Percentiles rank a stretch among this genome's conserved stretches.
These are phyloP conservation scores for Solanum neorickii DNA, from an alignment of 257 asterid genomes.

Conservation along the genomic window DNA sequence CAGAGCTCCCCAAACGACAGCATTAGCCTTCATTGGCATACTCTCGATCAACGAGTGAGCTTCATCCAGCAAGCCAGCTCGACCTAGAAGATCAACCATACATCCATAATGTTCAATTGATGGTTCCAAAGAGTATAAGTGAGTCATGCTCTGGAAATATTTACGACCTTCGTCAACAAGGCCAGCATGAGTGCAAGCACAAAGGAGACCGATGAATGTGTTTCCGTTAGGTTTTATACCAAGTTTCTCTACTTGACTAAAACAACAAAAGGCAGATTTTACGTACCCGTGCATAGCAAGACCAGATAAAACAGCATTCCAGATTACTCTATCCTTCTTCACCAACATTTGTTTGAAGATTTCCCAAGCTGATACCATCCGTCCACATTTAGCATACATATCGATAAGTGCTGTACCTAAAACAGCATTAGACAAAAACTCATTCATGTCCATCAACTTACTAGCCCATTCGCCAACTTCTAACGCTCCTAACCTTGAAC, in stretches of 20 bases:
- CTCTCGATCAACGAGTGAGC: constrained; percentile 15
- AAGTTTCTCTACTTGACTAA: constrained; percentile 17
- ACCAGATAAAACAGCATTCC: constrained; percentile 30
- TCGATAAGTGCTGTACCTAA: constrained; percentile 34
- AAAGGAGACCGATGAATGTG: constrained; percentile 38
- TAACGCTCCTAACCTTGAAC: constrained; percentile 34
- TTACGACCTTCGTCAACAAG: constrained; percentile 34
- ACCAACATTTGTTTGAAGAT: constrained; percentile 17
- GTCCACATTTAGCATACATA: constrained; percentile 36
- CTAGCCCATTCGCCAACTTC: constrained; percentile 34
- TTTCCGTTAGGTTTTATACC: constrained; percentile 30
- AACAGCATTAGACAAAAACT: constrained; percentile 24
- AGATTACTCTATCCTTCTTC: constrained; percentile 30
- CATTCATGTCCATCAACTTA: constrained; percentile 17
- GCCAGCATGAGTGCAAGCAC: constrained; percentile 44
- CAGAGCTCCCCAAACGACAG: constrained; percentile 41
- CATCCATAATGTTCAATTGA: constrained; percentile 34
- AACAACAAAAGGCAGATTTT: constrained; percentile 26
- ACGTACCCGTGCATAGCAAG: constrained; percentile 38
- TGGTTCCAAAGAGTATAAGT: constrained; percentile 11
- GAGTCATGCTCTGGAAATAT: constrained; percentile 17
- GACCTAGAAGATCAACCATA: constrained; percentile 46
- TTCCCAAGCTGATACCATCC: constrained; percentile 24
- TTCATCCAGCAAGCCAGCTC: constrained; percentile 29
- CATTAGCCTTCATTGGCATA: constrained; percentile 37